These are phyloP conservation scores for Syzygium aqueum DNA, from an alignment of 345 rosid genomes.

Conservation along the genomic window DNA sequence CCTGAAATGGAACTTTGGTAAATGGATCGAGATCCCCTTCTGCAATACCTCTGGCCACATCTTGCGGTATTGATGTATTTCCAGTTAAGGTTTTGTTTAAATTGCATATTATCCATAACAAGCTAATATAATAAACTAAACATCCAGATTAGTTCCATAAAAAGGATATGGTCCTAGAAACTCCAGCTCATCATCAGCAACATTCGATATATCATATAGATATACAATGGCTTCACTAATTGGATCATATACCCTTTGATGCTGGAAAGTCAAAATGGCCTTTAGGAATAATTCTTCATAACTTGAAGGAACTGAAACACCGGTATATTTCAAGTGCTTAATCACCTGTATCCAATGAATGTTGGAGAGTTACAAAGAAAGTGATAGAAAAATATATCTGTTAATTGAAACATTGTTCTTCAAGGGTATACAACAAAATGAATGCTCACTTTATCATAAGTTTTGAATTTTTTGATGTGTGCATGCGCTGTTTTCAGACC, in stretches of 20 bases:
- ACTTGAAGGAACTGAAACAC: conserved; percentile 61
- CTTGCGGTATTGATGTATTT: conserved; percentile 51
- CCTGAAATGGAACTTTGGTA: conserved; percentile 74
- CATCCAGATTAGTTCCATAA: background rate
- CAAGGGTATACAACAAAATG: background rate
- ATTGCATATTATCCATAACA: background rate
- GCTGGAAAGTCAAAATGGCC: conserved; percentile 82
- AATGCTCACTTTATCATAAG: conserved; percentile 58
- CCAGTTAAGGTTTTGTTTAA: conserved; percentile 32
- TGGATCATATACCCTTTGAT: conserved; percentile 88
- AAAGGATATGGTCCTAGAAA: conserved; percentile 99
- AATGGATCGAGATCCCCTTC: conserved; percentile 87
- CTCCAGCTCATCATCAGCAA: conserved; percentile 43
- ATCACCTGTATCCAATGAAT: conserved; percentile 47
- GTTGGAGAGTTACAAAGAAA: background rate
- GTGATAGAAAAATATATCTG: background rate
- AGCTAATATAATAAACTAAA: background rate
- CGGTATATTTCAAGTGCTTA: conserved; percentile 79
- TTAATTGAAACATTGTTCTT: too few species aligned
- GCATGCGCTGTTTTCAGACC: conserved; percentile 93
- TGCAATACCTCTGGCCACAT: conserved; percentile 81
- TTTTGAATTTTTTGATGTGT: conserved; percentile 66
- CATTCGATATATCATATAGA: conserved; percentile 38
- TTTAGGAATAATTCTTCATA: conserved; percentile 84
- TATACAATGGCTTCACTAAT: conserved; percentile 41